A percentile compares a stretch with the other conserved stretches of the same genome.
phyloP scores from a whole-genome alignment of 495 filamentous ascomycete species.

The Lophiotrema nucula region DNA sequence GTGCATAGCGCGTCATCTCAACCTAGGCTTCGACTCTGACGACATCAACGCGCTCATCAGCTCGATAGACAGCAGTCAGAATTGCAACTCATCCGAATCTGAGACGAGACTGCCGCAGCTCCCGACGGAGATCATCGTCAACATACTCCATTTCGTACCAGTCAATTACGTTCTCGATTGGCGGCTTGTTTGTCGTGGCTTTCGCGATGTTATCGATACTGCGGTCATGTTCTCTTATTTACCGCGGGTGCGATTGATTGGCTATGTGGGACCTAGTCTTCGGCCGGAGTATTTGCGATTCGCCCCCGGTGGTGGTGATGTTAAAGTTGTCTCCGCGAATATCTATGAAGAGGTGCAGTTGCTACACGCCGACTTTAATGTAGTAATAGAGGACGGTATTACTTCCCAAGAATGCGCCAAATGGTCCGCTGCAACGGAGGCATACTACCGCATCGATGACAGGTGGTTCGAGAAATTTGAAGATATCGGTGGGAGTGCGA shows the following conservation, averaged over 20 bases:
- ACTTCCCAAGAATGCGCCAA: too few species aligned
- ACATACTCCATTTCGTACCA: slow-evolving; percentile 12
- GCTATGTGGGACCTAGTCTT: slow-evolving; percentile 12
- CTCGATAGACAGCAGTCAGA: slow-evolving; percentile 21
- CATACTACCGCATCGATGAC: slow-evolving; percentile 16
- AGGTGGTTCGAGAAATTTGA: neutral
- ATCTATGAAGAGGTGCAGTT: too few species aligned
- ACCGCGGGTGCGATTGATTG: slow-evolving; percentile 4
- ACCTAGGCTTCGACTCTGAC: slow-evolving; percentile 13
- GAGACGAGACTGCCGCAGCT: slow-evolving; percentile 5
- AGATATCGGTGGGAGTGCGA: neutral
- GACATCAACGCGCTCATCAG: slow-evolving; percentile 16
- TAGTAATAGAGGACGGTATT: too few species aligned
- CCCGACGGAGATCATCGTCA: slow-evolving; percentile 17
- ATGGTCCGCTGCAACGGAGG: too few species aligned
- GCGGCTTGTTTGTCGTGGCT: slow-evolving; percentile 14
- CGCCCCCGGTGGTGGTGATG: too few species aligned
- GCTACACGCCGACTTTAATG: too few species aligned
- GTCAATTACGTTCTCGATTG: slow-evolving; percentile 14
- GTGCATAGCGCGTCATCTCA: slow-evolving; percentile 5
- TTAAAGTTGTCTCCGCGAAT: too few species aligned
- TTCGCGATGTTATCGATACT: slow-evolving; percentile 15
- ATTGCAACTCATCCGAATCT: neutral
- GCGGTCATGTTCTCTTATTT: slow-evolving; percentile 7
- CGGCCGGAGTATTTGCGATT: too few species aligned